Base-by-base conservation (phyloP, 1,284 basidiomycete genomes). In the Melampsora americana region DNA sequence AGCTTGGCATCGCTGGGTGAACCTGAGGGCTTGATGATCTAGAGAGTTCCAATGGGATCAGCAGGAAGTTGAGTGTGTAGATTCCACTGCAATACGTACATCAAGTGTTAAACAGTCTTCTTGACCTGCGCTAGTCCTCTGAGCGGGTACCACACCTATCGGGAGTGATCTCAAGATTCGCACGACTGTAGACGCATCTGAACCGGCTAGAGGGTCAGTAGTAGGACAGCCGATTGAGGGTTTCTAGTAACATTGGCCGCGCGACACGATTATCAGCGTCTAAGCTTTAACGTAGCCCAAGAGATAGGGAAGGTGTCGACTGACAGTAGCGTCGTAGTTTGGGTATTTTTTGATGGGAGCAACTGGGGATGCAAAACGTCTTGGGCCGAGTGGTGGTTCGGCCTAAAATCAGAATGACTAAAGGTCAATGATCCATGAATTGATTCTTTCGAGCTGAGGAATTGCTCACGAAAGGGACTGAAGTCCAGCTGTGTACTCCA, bases 51-150 rank as follows among this genome's bases (percentile, higher is more conserved):
- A 42, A 12, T 42, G 39, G 11, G 6, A 11, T 42, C 6, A 42
- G 39, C 4, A 12, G 11, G 11, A 42, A 42, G 39, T 42, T 42
- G 6, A 42, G 39, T 1, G 53, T 28, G 5, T n/a, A 23, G 6
- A 14, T 23, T 7, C 6, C n/a, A 28, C 3, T 23, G 1, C n/a
- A 4, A n/a, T 20, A 20, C 61, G 23, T 35, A 62, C 61, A 35
- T 62, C 61, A 1, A 62, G 1, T 28, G 61, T 62, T 18, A 62
- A 35, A 35, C 61, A 62, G 18, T 62, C 61, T 62, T 62, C 61
- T 35, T 62, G 61, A 35, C 61, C 61, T 28, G 30, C 11, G 18
- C 2, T 20, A 18, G 32, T 30, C 7, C 6, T 20, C 26, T 35
- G 11, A 62, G 32, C 26, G 20, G 18, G 32, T 28, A 28, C 18